These are phyloP conservation scores for Xylaria sp. DNA, from an alignment of 2,329 filamentous ascomycete species.

Conservation along the genomic window DNA sequence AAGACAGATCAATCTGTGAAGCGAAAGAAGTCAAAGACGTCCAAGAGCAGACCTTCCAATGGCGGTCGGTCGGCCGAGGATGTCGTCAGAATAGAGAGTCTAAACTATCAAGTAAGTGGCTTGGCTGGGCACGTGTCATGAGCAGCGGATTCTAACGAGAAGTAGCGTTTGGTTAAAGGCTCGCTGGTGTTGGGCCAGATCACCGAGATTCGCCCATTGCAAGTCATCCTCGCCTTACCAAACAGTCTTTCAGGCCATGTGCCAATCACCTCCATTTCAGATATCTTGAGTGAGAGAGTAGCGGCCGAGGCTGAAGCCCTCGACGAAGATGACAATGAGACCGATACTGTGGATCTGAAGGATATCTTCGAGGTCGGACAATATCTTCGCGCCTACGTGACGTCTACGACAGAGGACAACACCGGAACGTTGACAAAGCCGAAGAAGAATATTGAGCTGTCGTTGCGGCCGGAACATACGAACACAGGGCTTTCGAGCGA, in stretches of 20 bases:
- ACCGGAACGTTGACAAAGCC: slow-evolving; percentile 64
- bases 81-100: slow-evolving; percentile 79
- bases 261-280: slow-evolving; percentile 90
- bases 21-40: slow-evolving; percentile 66
- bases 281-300: slow-evolving; percentile 78
- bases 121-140: background rate
- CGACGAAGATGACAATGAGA: slow-evolving; percentile 65
- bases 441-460: slow-evolving; percentile 87
- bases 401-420: slow-evolving; percentile 77
- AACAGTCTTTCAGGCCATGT: slow-evolving; percentile 94
- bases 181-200: slow-evolving; percentile 90
- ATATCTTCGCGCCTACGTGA: slow-evolving; percentile 85
- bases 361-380: slow-evolving; percentile 84
- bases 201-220: slow-evolving; percentile 79
- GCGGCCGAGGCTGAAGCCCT: slow-evolving; percentile 71
- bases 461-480: slow-evolving; percentile 79
- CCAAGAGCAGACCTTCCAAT: slow-evolving; percentile 62
- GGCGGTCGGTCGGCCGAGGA: slow-evolving; percentile 64
- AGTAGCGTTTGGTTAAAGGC: slow-evolving; percentile 87
- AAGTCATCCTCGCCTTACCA: slow-evolving; percentile 83
- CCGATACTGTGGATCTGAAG: slow-evolving; percentile 74
- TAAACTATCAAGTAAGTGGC: slow-evolving; percentile 83
- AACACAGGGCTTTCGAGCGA: slow-evolving; percentile 79
- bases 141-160: slow-evolving; percentile 54
- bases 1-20: slow-evolving; percentile 57